Evolutionary conservation across 169 alveolate species (phyloP), one percentile per base, ranked within the genome.

Genomic region (Plasmodium fragile): DNA sequence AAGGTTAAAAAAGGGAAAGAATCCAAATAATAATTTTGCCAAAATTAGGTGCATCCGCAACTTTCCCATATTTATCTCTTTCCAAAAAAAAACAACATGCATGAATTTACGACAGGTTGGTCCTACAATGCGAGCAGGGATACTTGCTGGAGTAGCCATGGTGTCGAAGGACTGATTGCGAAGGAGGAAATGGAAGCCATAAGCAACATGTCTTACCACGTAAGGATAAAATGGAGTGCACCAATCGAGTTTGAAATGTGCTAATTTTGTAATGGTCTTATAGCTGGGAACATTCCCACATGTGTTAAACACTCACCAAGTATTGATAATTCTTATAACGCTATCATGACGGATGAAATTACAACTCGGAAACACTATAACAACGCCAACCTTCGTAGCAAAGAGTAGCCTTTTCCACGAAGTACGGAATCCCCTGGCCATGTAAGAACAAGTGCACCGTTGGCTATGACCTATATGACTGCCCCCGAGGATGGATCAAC

Each of bases 341-440:
- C 22, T 49, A 22, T 22, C 8, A 13, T 49, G 59, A 0, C 53
- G 53, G 4, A 43, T 8, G 53, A 43, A 16, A 43, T 3, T 49
- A 49, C 59, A 49, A 11, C 59, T n/a, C 55, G 55, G 18, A 0
- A 11, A 45, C 55, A 45, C 4, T 45, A 13, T 18, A 45, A 41
- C 52, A 4, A 6, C 59, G 59, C 59, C 22, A 49, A 49, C 59
- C 59, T 16, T 16, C 59, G 59, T 49, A 85, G 93, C 93, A 85
- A 85, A 85, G 93, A 85, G 45, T 55, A 18, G 85, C 83, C 22
- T 85, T 85, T 69, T 85, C 93, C 13, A 49, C 93, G 7, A 85
- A 85, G 79, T 85, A 85, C 65, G 93, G 77, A 85, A 85, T 85
- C 80, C 72, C 69, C n/a, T 85, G 93, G 93, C 93, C 93, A 22